Evolutionary conservation across 306 rosid genomes (phyloP).

Genomic region (Rosa lucieae): DNA sequence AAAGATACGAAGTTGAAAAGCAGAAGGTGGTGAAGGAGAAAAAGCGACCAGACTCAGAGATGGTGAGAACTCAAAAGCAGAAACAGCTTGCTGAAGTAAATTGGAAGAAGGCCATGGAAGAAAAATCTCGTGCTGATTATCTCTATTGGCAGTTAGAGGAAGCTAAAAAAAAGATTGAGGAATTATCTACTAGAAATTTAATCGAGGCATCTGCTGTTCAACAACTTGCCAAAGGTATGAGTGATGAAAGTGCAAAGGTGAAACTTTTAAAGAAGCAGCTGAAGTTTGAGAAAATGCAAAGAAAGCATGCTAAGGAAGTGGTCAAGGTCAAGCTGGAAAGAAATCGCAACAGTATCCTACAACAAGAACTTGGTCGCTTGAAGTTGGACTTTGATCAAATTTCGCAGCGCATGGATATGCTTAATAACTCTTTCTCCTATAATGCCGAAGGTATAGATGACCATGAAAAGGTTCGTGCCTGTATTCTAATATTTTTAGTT

Average conservation of each 20-base stretch:
- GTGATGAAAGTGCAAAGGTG: conserved; percentile 40
- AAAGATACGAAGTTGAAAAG: conserved; percentile 47
- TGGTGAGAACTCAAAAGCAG: conserved; percentile 46
- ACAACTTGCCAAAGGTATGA: conserved; percentile 28
- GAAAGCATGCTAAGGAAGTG: conserved; percentile 53
- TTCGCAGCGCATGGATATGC: conserved; percentile 54
- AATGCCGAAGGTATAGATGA: conserved; percentile 37
- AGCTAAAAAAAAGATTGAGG: conserved; percentile 43
- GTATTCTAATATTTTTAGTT: conserved; percentile 6
- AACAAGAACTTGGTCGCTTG: conserved; percentile 53
- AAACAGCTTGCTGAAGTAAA: conserved; percentile 51
- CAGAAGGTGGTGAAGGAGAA: conserved; percentile 43
- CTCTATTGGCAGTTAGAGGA: conserved; percentile 55
- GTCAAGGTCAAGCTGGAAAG: conserved; percentile 56
- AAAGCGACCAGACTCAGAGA: conserved; percentile 41
- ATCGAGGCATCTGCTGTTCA: conserved; percentile 36
- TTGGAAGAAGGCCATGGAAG: conserved; percentile 54
- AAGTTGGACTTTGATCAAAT: conserved; percentile 58
- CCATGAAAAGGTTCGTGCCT: conserved; percentile 63
- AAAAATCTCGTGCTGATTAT: conserved; percentile 52
- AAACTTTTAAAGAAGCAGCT: conserved; percentile 60
- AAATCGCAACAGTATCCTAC: conserved; percentile 40
- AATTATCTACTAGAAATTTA: conserved; percentile 49
- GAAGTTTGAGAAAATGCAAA: conserved; percentile 60
- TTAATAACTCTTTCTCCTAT: conserved; percentile 46